Evolutionary conservation across 176 grass and related monocot genomes (phyloP).

Genomic region (Aegilops umbellulata): DNA sequence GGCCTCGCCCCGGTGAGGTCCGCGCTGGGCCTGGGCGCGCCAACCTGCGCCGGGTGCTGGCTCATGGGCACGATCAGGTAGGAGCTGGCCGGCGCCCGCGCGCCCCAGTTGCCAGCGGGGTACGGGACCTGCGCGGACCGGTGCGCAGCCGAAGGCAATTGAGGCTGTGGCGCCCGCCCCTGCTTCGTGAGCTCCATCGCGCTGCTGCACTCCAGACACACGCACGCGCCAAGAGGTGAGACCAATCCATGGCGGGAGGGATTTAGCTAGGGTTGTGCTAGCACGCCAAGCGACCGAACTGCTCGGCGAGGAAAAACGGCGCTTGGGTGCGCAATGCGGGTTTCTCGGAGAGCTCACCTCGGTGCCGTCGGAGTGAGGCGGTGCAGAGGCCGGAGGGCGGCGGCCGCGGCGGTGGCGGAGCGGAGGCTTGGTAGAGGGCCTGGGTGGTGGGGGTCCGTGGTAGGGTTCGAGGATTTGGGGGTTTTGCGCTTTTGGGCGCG

Average conservation of each 20-base stretch:
- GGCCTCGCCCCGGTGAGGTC: slow-evolving; percentile 1
- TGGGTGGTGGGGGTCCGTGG: background rate
- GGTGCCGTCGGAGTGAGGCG: background rate
- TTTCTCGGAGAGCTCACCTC: slow-evolving; percentile 27
- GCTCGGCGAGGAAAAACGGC: background rate
- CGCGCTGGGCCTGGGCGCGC: background rate
- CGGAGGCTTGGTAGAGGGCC: too few relatives aligned
- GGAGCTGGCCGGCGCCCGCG: slow-evolving; percentile 1
- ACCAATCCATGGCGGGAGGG: background rate
- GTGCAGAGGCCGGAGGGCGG: background rate
- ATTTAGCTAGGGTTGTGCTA: background rate
- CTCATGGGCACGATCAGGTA: slow-evolving; percentile 36
- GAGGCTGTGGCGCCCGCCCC: background rate
- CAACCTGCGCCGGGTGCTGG: slow-evolving; percentile 23
- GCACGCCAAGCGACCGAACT: background rate
- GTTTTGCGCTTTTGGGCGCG: background rate
- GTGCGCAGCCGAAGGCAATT: background rate
- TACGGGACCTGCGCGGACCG: slow-evolving; percentile 17
- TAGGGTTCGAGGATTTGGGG: background rate
- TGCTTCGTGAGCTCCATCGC: slow-evolving; percentile 41
- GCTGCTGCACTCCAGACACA: background rate
- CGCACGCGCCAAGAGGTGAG: background rate
- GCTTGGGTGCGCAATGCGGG: background rate
- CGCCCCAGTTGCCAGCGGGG: background rate
- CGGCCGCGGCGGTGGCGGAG: background rate